These are phyloP conservation scores for Tremellales sp. DNA, from an alignment of 1,284 basidiomycete species.

Conservation along the genomic window DNA sequence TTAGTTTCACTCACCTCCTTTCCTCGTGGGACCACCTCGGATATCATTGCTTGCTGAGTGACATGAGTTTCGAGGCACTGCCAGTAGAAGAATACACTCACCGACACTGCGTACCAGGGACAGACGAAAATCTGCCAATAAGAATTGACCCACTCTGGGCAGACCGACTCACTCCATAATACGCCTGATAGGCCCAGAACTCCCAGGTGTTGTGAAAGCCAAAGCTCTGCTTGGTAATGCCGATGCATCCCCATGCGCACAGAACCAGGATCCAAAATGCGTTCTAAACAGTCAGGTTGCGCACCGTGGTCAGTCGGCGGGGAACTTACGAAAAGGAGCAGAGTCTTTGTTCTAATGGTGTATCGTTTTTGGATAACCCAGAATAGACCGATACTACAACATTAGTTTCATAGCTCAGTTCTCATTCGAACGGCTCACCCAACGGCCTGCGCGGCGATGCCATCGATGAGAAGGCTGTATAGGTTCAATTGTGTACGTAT, in stretches of 20 bases:
- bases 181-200: constrained; percentile 75
- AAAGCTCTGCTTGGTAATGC: constrained; percentile 70
- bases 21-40: constrained; percentile 66
- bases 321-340: constrained; percentile 43
- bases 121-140: constrained; percentile 62
- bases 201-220: constrained; percentile 83
- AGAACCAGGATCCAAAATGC: constrained; percentile 41
- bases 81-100: constrained; percentile 9
- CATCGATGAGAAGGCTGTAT: constrained; percentile 66
- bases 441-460: constrained; percentile 66
- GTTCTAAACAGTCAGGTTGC: constrained; percentile 54
- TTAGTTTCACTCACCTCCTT: constrained; percentile 26
- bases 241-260: constrained; percentile 71
- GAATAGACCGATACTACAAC: constrained; percentile 55
- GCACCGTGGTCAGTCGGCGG: constrained; percentile 65
- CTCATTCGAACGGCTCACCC: constrained; percentile 55
- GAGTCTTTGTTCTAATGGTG: constrained; percentile 66
- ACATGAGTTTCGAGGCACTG: constrained; percentile 1
- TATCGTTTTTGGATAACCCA: constrained; percentile 74
- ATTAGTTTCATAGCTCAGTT: neutral
- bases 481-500: constrained; percentile 2
- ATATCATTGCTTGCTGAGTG: constrained; percentile 73
- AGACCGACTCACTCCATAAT: constrained; percentile 56
- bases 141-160: neutral
- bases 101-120: constrained; percentile 71